Evolutionary conservation across 805 yeast species (phyloP), one percentile per base, ranked within the genome.

Genomic region (Lachancea mirantina): DNA sequence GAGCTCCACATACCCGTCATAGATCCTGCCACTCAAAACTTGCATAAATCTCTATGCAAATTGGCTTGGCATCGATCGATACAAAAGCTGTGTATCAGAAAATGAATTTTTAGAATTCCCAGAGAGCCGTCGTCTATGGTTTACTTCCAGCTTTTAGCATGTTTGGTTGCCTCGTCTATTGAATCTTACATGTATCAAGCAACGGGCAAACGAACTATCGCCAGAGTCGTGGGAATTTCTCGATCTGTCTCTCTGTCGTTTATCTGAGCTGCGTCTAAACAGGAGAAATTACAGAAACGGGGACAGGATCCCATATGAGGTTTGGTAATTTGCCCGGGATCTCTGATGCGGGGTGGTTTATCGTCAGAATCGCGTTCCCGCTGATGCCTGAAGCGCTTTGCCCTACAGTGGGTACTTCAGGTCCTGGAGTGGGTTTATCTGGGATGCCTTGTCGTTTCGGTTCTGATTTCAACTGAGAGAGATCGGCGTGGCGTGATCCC

Each of bases 241-340:
- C 85, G 9, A 59, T 78, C 23, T 76, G 68, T 50, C 57, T 72
- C 37, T 65, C 73, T 7, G 50, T 76, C 22, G 62, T 74, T 9
- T 74, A 69, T 42, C 52, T 68, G 13, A 61, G 71, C 15, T 73
- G 76, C 5, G 60, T 75, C 13, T 52, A 75, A 21, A 64, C 72
- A 2, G 87, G 79, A 13, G 70, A 75, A 2, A 78, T 49, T 88
- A 81, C 50, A 57, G 71, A 34, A 68, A 68, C 34, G 88, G 88
- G 62, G 76, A 4, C 52, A 55, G 16, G 49, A 43, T 11, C 68
- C 78, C 3, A 45, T 75, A 47, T 27, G 61, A 3, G 37, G 63
- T 74, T 7, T 76, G 70, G 60, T 83, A 79, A 36, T 80, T 79
- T 43, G 65, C 11, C 50, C 78, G 16, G 64, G 78, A 17, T 74